phyloP scores from a whole-genome alignment of 148 eudicot species.

The Rhododendron griersonianum region DNA sequence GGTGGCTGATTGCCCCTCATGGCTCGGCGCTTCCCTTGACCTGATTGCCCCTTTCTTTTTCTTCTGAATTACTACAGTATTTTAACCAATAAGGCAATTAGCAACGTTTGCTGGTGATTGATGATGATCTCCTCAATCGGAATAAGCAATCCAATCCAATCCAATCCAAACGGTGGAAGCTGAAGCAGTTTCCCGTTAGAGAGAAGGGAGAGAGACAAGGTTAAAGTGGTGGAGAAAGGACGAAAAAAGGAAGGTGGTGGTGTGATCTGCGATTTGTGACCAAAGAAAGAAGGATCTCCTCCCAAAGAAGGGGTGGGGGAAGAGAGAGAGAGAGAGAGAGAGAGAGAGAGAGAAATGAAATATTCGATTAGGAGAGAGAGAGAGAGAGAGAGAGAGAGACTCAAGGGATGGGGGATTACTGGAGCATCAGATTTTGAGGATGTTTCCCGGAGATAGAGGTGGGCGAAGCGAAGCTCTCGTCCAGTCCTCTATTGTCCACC shows the following conservation, averaged over 20 bases:
- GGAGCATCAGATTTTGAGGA: background rate
- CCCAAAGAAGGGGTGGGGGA: background rate
- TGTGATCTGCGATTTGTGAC: background rate
- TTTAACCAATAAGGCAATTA: background rate
- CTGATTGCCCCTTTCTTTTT: background rate
- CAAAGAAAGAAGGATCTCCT: background rate
- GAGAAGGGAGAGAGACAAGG: background rate
- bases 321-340: background rate
- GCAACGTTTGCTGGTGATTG: background rate
- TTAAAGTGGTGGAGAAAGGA: background rate
- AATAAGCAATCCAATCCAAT: background rate
- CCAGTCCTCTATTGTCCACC: background rate
- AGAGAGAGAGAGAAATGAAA: background rate
- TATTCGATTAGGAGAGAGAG: background rate
- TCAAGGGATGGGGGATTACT: background rate
- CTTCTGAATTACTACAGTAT: background rate
- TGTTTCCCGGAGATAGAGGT: background rate
- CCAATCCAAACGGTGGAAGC: background rate
- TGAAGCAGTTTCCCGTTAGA: background rate
- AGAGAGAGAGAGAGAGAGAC: background rate
- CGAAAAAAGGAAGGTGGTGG: background rate
- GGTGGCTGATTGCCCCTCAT: constrained; percentile 23
- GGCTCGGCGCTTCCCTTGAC: background rate
- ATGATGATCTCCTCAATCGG: background rate
- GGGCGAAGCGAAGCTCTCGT: background rate